Percentiles rank a stretch among this genome's conserved stretches.
Conservation (phyloP, 2,329 filamentous ascomycete species). For the Neofusicoccum ribis region DNA sequence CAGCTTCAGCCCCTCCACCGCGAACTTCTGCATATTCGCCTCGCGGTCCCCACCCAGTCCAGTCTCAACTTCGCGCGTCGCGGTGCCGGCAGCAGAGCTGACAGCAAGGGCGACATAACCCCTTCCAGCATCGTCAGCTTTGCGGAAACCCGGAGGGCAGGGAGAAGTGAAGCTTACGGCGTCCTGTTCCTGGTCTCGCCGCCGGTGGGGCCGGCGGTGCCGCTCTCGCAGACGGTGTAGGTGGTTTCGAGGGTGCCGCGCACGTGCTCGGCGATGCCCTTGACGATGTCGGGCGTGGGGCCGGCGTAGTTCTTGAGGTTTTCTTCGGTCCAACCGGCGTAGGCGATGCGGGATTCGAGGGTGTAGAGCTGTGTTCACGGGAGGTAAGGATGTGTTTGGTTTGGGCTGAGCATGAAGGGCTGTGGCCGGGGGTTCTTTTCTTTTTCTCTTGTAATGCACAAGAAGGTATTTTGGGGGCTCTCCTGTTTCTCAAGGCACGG, state of each 20-base stretch:
- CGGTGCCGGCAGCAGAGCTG: slow-evolving; percentile 51
- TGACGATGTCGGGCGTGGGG: slow-evolving; percentile 59
- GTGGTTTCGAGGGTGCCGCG: slow-evolving; percentile 56
- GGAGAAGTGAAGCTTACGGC: slow-evolving; percentile 41
- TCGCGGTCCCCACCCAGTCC: slow-evolving; percentile 55
- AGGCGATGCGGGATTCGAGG: slow-evolving; percentile 57
- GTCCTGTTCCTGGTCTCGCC: slow-evolving; percentile 57
- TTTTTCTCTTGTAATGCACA: no score
- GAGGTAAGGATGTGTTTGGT: neutral
- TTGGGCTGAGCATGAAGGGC: neutral
- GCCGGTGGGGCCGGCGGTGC: slow-evolving; percentile 64
- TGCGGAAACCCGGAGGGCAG: neutral
- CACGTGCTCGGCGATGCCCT: slow-evolving; percentile 57
- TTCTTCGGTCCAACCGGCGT: slow-evolving; percentile 61
- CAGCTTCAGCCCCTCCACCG: slow-evolving; percentile 57
- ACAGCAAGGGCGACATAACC: slow-evolving; percentile 67
- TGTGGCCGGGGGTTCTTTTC: neutral
- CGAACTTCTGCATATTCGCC: slow-evolving; percentile 65
- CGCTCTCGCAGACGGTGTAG: slow-evolving; percentile 61
- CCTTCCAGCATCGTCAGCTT: slow-evolving; percentile 22
- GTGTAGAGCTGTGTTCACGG: slow-evolving; percentile 52
- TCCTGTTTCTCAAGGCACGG: no score
- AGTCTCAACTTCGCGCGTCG: slow-evolving; percentile 58
- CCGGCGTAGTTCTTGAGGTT: slow-evolving; percentile 57
- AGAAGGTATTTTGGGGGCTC: neutral